phyloP scores from a whole-genome alignment of 2,329 filamentous ascomycete species.

The Colletotrichum sp. region DNA sequence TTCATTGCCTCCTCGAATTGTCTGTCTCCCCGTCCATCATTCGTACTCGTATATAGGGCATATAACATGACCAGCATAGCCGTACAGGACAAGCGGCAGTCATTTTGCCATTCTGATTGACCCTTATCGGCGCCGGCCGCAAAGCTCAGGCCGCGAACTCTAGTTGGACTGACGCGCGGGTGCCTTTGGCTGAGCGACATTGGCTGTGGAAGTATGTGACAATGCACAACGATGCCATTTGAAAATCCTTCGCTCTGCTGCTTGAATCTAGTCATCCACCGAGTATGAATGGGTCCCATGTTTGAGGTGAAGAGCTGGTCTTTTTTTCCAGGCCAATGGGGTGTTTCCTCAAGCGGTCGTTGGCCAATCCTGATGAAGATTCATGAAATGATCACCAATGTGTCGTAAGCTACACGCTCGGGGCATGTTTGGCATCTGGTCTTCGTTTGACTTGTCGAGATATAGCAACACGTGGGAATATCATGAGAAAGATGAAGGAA shows the following conservation, averaged over 20 bases:
- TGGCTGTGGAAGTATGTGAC: not conserved
- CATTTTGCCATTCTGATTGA: not conserved
- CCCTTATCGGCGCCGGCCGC: not conserved
- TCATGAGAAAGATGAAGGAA: not conserved
- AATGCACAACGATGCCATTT: not conserved
- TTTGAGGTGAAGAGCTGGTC: not conserved
- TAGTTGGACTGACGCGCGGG: no score
- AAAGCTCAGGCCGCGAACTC: not conserved
- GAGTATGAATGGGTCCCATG: not conserved
- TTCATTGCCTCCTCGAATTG: not conserved
- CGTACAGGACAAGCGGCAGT: fast-evolving
- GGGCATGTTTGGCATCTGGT: fast-evolving
- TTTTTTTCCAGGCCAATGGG: not conserved
- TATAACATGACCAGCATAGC: fast-evolving
- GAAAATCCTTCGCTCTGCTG: not conserved
- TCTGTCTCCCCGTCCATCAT: not conserved
- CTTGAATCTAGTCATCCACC: not conserved
- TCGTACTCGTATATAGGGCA: fast-evolving
- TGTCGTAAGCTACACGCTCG: fast-evolving
- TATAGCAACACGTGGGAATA: not conserved
- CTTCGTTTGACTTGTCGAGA: not conserved
- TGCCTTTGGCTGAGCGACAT: not conserved
- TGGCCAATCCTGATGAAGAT: not conserved
- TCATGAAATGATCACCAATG: not conserved
- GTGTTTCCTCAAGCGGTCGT: no score